Evolutionary conservation across 1,284 basidiomycete species (phyloP).

Genomic region (Marasmius fiardii): DNA sequence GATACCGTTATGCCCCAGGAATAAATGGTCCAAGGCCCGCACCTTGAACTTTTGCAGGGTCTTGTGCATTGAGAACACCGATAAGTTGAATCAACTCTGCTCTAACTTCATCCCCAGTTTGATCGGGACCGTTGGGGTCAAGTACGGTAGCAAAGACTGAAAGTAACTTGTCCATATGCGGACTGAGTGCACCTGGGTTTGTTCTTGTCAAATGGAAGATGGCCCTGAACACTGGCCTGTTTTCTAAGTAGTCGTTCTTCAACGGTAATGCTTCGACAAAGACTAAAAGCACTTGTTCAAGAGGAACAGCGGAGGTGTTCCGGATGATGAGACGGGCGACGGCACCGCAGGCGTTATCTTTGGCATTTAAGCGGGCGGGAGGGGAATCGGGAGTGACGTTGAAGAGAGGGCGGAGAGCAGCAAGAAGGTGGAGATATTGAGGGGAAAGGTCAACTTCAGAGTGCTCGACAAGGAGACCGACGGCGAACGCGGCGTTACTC

Average conservation of each 20-base stretch:
- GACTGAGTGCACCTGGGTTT: slow-evolving; percentile 67
- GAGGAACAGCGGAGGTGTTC: slow-evolving; percentile 79
- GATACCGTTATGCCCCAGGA: slow-evolving; percentile 28
- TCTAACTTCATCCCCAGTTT: slow-evolving; percentile 76
- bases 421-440: slow-evolving; percentile 82
- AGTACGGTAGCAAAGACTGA: slow-evolving; percentile 84
- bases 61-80: slow-evolving; percentile 68
- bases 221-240: slow-evolving; percentile 85
- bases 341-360: slow-evolving; percentile 95
- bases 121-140: slow-evolving; percentile 68
- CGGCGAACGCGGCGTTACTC: slow-evolving; percentile 95
- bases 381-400: slow-evolving; percentile 58
- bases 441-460: slow-evolving; percentile 79
- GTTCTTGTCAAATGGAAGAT: slow-evolving; percentile 87
- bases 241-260: slow-evolving; percentile 87
- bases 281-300: slow-evolving; percentile 88
- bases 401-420: slow-evolving; percentile 84
- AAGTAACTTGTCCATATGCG: slow-evolving; percentile 82
- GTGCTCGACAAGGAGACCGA: slow-evolving; percentile 91
- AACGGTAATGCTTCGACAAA: slow-evolving; percentile 85
- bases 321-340: slow-evolving; percentile 87
- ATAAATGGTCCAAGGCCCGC: slow-evolving; percentile 64
- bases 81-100: slow-evolving; percentile 77
- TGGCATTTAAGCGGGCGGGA: slow-evolving; percentile 75
- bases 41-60: slow-evolving; percentile 73